Percentiles rank a stretch among this genome's conserved stretches.
Conservation (phyloP, 768 basidiomycete genomes). For the Hemileccinum rubropunctum region DNA sequence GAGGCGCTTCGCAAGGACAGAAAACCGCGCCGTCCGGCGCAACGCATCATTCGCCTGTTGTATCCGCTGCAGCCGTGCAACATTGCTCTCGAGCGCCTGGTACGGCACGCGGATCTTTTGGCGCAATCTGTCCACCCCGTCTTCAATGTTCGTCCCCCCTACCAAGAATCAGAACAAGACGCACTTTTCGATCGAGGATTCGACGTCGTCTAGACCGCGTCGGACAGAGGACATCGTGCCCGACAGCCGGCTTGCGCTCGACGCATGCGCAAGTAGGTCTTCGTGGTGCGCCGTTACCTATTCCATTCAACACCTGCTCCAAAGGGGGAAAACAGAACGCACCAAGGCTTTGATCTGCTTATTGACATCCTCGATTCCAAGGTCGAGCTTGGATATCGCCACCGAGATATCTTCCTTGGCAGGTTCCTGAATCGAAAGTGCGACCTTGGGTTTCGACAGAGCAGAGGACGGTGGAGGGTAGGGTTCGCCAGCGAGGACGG, state of each 20-base stretch:
- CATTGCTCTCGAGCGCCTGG: constrained; percentile 65
- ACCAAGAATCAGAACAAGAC: too few relatives aligned
- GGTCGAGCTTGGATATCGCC: constrained; percentile 83
- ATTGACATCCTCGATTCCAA: constrained; percentile 87
- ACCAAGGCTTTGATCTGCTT: constrained; percentile 88
- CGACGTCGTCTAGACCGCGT: constrained; percentile 69
- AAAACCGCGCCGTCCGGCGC: constrained; percentile 80
- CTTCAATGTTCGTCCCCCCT: too few relatives aligned
- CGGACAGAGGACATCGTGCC: constrained; percentile 67
- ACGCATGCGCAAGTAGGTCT: constrained; percentile 77
- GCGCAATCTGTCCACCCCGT: constrained; percentile 73
- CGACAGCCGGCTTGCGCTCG: constrained; percentile 67
- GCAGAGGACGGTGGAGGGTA: constrained; percentile 51
- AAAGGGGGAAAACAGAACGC: constrained; percentile 21
- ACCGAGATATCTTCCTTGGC: constrained; percentile 86
- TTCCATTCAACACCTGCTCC: neutral
- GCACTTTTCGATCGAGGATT: constrained; percentile 74
- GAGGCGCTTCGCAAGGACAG: constrained; percentile 76
- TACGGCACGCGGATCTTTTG: constrained; percentile 86
- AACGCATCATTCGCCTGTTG: constrained; percentile 84
- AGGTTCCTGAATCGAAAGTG: constrained; percentile 43
- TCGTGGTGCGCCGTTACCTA: constrained; percentile 85
- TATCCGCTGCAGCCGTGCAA: constrained; percentile 70
- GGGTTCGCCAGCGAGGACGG: constrained; percentile 78
- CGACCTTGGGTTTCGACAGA: constrained; percentile 16